A percentile compares a stretch with the other conserved stretches of the same genome.
Evolutionary conservation across 352 stramenopile genomes (phyloP).

Genomic region (Globisporangium paroecandrum): DNA sequence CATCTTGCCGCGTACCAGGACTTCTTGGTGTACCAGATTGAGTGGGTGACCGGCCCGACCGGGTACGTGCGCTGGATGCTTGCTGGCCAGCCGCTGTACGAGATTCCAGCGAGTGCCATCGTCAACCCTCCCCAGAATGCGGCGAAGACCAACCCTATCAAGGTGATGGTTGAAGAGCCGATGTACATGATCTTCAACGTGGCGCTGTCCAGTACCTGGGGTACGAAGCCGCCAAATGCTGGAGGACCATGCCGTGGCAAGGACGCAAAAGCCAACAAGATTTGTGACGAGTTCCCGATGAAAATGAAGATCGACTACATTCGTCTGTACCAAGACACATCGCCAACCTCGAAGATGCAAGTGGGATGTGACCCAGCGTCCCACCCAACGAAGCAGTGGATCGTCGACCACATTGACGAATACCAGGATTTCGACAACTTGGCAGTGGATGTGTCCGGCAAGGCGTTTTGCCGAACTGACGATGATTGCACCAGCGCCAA

Average conservation of each 20-base stretch:
- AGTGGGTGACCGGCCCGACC: conserved; percentile 55
- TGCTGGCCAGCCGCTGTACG: conserved; percentile 82
- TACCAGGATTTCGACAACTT: conserved; percentile 69
- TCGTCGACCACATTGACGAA: conserved; percentile 67
- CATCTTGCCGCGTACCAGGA: conserved; percentile 75
- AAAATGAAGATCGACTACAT: conserved; percentile 80
- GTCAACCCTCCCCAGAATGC: conserved; percentile 44
- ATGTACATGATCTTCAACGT: conserved; percentile 96
- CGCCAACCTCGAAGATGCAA: conserved; percentile 37
- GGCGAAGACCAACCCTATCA: conserved; percentile 63
- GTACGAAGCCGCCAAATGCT: conserved; percentile 61
- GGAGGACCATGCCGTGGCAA: conserved; percentile 45
- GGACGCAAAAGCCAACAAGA: conserved; percentile 40
- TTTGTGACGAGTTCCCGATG: conserved; percentile 69
- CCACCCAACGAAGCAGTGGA: conserved; percentile 75
- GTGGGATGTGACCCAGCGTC: conserved; percentile 54
- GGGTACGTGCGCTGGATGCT: conserved; percentile 79
- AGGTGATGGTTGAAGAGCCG: conserved; percentile 92
- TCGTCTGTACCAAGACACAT: conserved; percentile 66
- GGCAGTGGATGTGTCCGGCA: conserved; percentile 53
- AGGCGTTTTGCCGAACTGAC: conserved; percentile 49
- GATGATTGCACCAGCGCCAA: conserved; percentile 49
- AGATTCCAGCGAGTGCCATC: conserved; percentile 71
- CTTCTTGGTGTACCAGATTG: conserved; percentile 69
- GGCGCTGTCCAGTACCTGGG: conserved; percentile 91